Base-by-base conservation (phyloP, 108 stramenopile genomes). In the Pseudonitzschia pungens region DNA sequence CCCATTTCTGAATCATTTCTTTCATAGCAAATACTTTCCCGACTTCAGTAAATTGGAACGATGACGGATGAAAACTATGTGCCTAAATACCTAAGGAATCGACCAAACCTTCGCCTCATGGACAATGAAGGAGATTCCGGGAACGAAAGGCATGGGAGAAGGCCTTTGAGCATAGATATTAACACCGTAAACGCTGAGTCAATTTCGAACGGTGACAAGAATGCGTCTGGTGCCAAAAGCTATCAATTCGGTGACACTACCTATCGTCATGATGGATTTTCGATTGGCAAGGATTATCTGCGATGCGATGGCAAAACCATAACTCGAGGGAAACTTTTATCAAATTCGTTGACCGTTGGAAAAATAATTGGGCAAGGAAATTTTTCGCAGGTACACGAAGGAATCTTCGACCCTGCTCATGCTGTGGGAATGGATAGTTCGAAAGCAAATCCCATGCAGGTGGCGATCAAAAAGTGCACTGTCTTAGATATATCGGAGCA, bases 241-340 rank as follows among this genome's bases (percentile, higher is more conserved):
- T 81, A 68, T 58, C 31, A 53, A 40, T 60, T 76, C 40, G 75
- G 75, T 31, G 74, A 78, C 59, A 75, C 77, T 16, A 88, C 89
- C 7, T 93, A 86, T 70, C 83, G 92, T 32, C 71, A 75, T 18
- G 87, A 91, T 63, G 90, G 89, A 27, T 75, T 94, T 12, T 86
- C 90, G 50, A 94, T 94, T 50, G 92, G 92, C 4, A 73, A 72
- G 11, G 81, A 94, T 65, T 94, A 88, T 68, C 71, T 94, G 4
- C 84, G 92, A 20, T 79, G 85, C 48, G 79, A 89, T 33, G 92
- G 92, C 0, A 69, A 73, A 22, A 87, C 89, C 24, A 44, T 90
- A 0, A 72, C 78, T 18, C 50, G 72, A 48, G 81, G 81, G 44
- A 68, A 77, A 41, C 50, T 86, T 0, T 2, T 74, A 2, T 71